Base-by-base conservation (phyloP, 108 stramenopile species). In the Chaetoceros muelleri region DNA sequence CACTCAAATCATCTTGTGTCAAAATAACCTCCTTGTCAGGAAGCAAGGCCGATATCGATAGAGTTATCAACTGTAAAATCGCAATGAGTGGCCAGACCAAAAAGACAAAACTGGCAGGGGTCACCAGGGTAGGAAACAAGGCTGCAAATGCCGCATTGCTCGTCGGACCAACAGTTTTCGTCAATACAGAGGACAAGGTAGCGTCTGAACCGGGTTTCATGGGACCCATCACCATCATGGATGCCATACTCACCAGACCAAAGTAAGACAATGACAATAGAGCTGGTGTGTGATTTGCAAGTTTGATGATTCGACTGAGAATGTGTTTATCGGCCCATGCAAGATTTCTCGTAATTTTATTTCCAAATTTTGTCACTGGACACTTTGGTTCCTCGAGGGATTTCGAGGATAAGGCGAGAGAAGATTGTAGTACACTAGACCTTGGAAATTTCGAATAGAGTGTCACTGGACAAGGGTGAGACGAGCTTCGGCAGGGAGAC, bases 1-100 rank as follows among this genome's bases (percentile, higher is more conserved):
- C 5, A 5, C 8, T 25, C 49, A 51, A 26, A 51, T 51, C 49
- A 8, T 24, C 10, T 51, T 51, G 49, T 5, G 49, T 25, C 49
- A 51, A 26, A 24, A 51, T 8, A 5, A 8, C 49, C 16, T 26
- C 49, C 8, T 26, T 16, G 13, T 40, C 13, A 40, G 34, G 34
- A 40, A 40, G 13, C 13, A 40, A 10, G 5, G 34, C 34, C 5
- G 49, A 24, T 8, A 51, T 5, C 5, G 49, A 10, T 24, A 51
- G 8, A 8, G 49, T 51, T 10, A 51, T 5, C 10, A 51, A 16
- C 16, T 51, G 49, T 10, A 51, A 26, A 5, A 5, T 16, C 16
- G 49, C 49, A 26, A 51, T 51, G 10, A 51, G 24, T 26, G 49
- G 49, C 49, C 49, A 51, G 5, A 51, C 25, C 10, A 51, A 26